Conservation (phyloP, 192 early-diverging fungal genomes). For the Gigaspora rosea region DNA sequence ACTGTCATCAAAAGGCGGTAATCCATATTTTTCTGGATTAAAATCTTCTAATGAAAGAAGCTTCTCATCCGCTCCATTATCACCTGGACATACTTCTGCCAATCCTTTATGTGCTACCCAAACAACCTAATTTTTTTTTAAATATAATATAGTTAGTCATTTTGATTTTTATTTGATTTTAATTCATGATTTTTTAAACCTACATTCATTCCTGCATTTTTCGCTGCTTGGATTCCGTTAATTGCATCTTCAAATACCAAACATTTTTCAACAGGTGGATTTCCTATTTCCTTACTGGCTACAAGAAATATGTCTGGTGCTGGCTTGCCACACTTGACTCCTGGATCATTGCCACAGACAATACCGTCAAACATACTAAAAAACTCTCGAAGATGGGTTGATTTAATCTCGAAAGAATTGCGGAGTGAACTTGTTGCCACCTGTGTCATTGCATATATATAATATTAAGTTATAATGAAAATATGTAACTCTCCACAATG, state of each 20-base stretch:
- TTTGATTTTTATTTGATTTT: too few relatives aligned
- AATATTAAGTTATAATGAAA: not conserved
- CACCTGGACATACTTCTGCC: slow-evolving; percentile 41
- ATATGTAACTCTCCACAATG: not conserved
- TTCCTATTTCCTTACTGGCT: slow-evolving; percentile 47
- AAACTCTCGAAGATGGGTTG: slow-evolving; percentile 63
- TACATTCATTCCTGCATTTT: slow-evolving; percentile 80
- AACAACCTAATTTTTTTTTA: slow-evolving; percentile 33
- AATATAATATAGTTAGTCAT: too few relatives aligned
- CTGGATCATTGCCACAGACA: slow-evolving; percentile 86
- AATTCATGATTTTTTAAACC: not conserved
- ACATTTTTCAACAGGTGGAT: slow-evolving; percentile 53
- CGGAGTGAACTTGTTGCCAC: slow-evolving; percentile 82
- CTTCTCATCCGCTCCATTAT: slow-evolving; percentile 56
- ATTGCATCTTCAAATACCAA: slow-evolving; percentile 94
- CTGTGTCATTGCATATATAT: slow-evolving; percentile 20
- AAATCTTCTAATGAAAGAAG: slow-evolving; percentile 67
- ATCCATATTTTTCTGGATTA: slow-evolving; percentile 62
- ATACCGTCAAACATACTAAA: slow-evolving; percentile 83
- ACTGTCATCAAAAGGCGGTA: slow-evolving; percentile 45
- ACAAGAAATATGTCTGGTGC: slow-evolving; percentile 86
- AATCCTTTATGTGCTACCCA: slow-evolving; percentile 86
- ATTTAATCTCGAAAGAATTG: slow-evolving; percentile 74
- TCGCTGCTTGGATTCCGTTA: slow-evolving; percentile 80
- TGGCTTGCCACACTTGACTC: slow-evolving; percentile 80